Evolutionary conservation across 2,329 filamentous ascomycete species (phyloP), one percentile per base, ranked within the genome.

Genomic region (Phyllachora maydis): DNA sequence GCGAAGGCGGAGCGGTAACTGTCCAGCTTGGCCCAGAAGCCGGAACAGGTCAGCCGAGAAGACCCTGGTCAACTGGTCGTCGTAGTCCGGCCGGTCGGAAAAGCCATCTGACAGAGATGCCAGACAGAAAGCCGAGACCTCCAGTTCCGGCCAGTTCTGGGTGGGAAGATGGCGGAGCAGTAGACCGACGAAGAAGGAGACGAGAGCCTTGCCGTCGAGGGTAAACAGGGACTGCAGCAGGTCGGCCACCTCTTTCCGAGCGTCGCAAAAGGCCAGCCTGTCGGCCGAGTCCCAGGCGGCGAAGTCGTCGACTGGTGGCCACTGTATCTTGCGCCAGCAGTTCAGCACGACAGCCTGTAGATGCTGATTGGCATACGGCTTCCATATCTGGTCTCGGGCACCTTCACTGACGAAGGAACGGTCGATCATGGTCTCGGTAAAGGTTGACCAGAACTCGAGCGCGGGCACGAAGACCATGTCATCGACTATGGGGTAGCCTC

Each of bases 401-500:
- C 47, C 46, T 13, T 58, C 52, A n/a, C 54, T 53, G 2, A 59
- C 56, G 29, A 56, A 64, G 21, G 61, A 47, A 7, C 47, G 53
- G 39, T 68, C 74, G 29, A 56, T 63, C 52, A 69, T 56, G 8
- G 65, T 63, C 44, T 82, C 77, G 5, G 77, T 65, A 39, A 72
- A 81, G 1, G 65, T 70, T 11, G 65, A 72, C 78, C 79, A 88
- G 40, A 88, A 85, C 36, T 88, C 77, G 9, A 85, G 56, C 1
- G 71, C 65, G 2, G 68, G 64, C 1, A 76, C 63, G 26, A 79
- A 82, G 8, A 82, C 65, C 31, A 66, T 69, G 36, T 88, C 75
- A 26, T 85, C 76, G 4, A 62, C 62, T 2, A 71, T 68, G 1
- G 74, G 65, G 34, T 66, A 61, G 2, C 77, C 76, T 8, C 66